phyloP scores from a whole-genome alignment of 257 asterid genomes.

The Datura wrightii region DNA sequence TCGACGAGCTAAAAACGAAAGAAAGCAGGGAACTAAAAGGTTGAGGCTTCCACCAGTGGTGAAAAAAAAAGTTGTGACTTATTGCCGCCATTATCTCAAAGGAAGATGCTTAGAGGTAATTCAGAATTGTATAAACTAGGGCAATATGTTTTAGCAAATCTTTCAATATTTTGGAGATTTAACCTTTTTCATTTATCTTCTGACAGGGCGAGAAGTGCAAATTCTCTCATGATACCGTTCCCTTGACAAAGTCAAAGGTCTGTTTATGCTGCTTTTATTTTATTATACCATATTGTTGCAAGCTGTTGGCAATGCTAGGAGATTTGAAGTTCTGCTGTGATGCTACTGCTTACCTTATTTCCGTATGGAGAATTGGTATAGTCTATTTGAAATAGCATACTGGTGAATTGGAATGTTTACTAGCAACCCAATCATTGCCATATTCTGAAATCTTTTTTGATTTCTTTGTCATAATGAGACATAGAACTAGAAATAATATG shows the following conservation, averaged over 20 bases:
- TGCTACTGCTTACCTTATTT: neutral
- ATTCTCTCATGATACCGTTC: slow-evolving; percentile 88
- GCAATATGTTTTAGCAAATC: slow-evolving; percentile 29
- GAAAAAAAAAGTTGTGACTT: slow-evolving; percentile 61
- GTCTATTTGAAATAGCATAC: slow-evolving; percentile 7
- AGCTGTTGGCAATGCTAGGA: neutral
- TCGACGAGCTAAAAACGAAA: slow-evolving; percentile 79
- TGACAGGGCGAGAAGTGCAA: slow-evolving; percentile 89
- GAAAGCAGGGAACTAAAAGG: slow-evolving; percentile 75
- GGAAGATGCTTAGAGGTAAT: slow-evolving; percentile 95
- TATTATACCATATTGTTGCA: slow-evolving; percentile 25
- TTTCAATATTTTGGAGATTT: slow-evolving; percentile 7
- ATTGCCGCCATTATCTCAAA: slow-evolving; percentile 76
- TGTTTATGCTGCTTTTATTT: slow-evolving; percentile 37
- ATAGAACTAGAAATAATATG: slow-evolving; percentile 5
- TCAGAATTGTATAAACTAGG: slow-evolving; percentile 26
- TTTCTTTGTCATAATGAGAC: slow-evolving; percentile 1
- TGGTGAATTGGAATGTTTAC: neutral
- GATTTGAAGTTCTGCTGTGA: slow-evolving; percentile 10
- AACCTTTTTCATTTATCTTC: slow-evolving; percentile 30
- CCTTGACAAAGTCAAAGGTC: slow-evolving; percentile 87
- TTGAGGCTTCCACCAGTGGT: slow-evolving; percentile 69
- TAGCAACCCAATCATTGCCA: slow-evolving; percentile 11
- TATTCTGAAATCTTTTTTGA: neutral
- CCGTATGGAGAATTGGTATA: neutral